A percentile compares a stretch with the other conserved stretches of the same genome.
These are phyloP conservation scores for Acacia pycnantha DNA, from an alignment of 331 rosid species.

Conservation along the genomic window DNA sequence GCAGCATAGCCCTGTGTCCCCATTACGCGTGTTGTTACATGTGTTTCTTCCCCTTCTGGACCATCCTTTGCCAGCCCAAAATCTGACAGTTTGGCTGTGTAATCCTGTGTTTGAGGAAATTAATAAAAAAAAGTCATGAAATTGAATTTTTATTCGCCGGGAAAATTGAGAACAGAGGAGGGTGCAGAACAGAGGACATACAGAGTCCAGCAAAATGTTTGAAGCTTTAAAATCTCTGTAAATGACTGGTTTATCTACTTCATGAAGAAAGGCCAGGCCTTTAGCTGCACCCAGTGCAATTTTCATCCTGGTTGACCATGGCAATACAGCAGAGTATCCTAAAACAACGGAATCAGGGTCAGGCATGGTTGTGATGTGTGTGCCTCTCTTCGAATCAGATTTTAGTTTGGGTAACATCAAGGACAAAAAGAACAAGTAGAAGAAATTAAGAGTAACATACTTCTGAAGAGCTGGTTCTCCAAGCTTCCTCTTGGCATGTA, in stretches of 20 bases:
- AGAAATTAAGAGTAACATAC: constrained; percentile 39
- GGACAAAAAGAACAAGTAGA: neutral
- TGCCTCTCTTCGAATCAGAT: neutral
- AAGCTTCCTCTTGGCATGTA: constrained; percentile 85
- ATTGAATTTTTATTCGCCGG: neutral
- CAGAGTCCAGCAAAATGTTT: constrained; percentile 75
- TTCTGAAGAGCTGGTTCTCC: constrained; percentile 76
- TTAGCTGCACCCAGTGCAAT: constrained; percentile 80
- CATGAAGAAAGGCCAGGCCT: constrained; percentile 86
- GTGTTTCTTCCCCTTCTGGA: constrained; percentile 75
- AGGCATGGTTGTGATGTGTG: neutral
- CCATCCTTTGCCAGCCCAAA: constrained; percentile 80
- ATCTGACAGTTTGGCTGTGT: constrained; percentile 62
- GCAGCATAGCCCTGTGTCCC: constrained; percentile 82
- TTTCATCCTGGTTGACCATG: constrained; percentile 90
- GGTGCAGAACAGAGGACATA: constrained; percentile 33
- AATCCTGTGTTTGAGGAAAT: constrained; percentile 40
- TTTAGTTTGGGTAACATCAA: neutral
- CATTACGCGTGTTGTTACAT: constrained; percentile 55
- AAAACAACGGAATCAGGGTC: constrained; percentile 5
- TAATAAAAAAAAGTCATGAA: neutral
- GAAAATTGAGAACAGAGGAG: neutral
- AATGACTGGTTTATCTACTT: constrained; percentile 74
- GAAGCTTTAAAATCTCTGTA: constrained; percentile 83
- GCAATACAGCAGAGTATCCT: constrained; percentile 73